A percentile compares a stretch with the other conserved stretches of the same genome.
phyloP scores from a whole-genome alignment of 2,329 filamentous ascomycete species.

The Aspergillus novofumigatus region DNA sequence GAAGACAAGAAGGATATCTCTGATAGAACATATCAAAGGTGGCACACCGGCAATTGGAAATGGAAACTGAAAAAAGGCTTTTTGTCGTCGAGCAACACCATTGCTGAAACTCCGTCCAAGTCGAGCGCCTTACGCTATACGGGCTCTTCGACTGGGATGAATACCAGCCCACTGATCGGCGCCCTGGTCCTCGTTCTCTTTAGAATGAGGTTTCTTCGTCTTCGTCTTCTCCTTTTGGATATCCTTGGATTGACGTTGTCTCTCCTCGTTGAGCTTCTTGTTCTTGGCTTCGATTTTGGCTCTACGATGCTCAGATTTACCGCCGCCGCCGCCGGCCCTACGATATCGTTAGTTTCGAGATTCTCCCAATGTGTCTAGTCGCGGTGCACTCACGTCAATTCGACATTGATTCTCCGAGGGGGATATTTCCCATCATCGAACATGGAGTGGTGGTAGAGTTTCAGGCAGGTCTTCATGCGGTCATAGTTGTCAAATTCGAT shows the following conservation, averaged over 20 bases:
- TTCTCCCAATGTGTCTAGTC: background rate
- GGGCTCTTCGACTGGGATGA: slow-evolving; percentile 43
- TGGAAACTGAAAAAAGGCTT: background rate
- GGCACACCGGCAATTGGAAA: too few relatives aligned
- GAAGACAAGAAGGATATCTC: slow-evolving; percentile 16
- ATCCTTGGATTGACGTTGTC: slow-evolving; percentile 50
- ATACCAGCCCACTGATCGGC: slow-evolving; percentile 33
- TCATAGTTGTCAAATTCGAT: slow-evolving; percentile 84
- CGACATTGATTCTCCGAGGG: slow-evolving; percentile 81
- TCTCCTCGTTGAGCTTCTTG: slow-evolving; percentile 70
- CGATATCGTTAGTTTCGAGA: background rate
- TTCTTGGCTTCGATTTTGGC: slow-evolving; percentile 84
- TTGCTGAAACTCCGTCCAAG: background rate
- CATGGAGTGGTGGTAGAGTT: slow-evolving; percentile 80
- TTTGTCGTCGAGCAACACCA: background rate
- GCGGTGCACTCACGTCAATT: slow-evolving; percentile 65
- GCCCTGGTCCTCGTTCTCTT: slow-evolving; percentile 16
- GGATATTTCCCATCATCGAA: slow-evolving; percentile 58
- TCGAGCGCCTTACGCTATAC: slow-evolving; percentile 24
- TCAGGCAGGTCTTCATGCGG: slow-evolving; percentile 87
- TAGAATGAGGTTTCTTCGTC: slow-evolving; percentile 25
- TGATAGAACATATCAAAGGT: slow-evolving; percentile 3
- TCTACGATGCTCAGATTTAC: slow-evolving; percentile 68
- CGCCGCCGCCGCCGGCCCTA: slow-evolving; percentile 75
- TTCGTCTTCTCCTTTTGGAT: slow-evolving; percentile 44